Conservation (phyloP, 306 rosid species). For the Glycine latifolia region DNA sequence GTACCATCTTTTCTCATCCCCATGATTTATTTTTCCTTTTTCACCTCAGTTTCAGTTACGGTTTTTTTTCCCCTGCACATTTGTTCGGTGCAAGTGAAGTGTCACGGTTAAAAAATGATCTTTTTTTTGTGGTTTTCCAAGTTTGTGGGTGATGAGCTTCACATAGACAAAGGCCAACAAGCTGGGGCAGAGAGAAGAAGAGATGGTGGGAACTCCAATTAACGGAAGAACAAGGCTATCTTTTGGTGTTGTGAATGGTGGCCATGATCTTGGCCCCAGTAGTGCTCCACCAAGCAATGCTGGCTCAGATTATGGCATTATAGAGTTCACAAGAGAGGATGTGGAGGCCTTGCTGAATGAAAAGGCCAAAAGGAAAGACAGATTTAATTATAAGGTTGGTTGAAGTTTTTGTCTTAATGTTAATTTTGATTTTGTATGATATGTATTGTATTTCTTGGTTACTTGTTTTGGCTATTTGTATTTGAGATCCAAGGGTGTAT, state of each 20-base stretch:
- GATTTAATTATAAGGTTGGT: conserved; percentile 90
- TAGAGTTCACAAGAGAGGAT: conserved; percentile 92
- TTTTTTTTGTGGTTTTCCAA: conserved; percentile 35
- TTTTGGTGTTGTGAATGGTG: conserved; percentile 71
- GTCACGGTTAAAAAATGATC: conserved; percentile 35
- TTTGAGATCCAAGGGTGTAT: conserved; percentile 32
- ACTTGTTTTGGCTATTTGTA: conserved; percentile 11
- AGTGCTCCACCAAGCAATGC: conserved; percentile 92
- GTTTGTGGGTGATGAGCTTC: conserved; percentile 59
- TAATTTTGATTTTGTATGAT: conserved; percentile 16
- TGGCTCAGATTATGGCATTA: conserved; percentile 80
- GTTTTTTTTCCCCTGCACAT: conserved; percentile 25
- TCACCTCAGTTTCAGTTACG: conserved; percentile 37
- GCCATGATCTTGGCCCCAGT: conserved; percentile 71
- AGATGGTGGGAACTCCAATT: conserved; percentile 84
- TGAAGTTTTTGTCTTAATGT: conserved; percentile 39
- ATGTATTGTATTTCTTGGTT: neutral
- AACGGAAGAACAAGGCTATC: conserved; percentile 80
- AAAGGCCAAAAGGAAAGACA: conserved; percentile 85
- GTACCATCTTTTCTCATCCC: conserved; percentile 45
- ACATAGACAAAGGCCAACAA: conserved; percentile 48
- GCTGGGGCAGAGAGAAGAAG: conserved; percentile 34
- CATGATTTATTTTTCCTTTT: conserved; percentile 44
- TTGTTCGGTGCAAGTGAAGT: conserved; percentile 31
- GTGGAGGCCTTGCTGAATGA: conserved; percentile 86